Conservation (phyloP, 441 rosid genomes). For the Populus hybrid region DNA sequence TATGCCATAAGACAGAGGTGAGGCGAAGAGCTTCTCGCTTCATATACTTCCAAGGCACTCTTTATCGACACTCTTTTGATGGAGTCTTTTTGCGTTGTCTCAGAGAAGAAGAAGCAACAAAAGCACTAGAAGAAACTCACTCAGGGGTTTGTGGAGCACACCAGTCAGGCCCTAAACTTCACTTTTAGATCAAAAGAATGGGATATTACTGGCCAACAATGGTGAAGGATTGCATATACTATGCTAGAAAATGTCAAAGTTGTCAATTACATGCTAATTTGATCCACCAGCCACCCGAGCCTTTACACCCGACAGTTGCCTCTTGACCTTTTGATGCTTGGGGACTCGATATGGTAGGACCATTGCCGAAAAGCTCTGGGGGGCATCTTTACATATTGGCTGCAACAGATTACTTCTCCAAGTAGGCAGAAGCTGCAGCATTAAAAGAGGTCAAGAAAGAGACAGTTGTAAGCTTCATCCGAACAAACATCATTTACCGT, state of each 20-base stretch:
- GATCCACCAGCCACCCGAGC: background rate
- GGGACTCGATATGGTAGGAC: slow-evolving; percentile 6
- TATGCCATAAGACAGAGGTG: background rate
- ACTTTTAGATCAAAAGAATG: background rate
- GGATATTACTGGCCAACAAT: slow-evolving; percentile 17
- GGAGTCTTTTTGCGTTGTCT: background rate
- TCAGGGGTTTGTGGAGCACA: background rate
- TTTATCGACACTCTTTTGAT: background rate
- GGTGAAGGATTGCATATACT: background rate
- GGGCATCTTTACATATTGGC: background rate
- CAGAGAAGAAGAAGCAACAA: background rate
- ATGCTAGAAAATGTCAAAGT: background rate
- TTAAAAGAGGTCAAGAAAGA: too few species aligned
- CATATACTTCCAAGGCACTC: background rate
- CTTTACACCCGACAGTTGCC: background rate
- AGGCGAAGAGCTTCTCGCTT: background rate
- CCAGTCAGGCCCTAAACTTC: background rate
- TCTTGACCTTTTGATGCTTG: slow-evolving; percentile 5
- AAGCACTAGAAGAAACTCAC: too few species aligned
- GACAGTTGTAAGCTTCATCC: too few species aligned
- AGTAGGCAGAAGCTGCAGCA: too few species aligned
- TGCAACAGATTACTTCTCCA: too few species aligned
- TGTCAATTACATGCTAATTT: background rate
- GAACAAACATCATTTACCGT: too few species aligned
- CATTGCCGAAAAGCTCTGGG: background rate